A percentile compares a stretch with the other conserved stretches of the same genome.
phyloP scores from a whole-genome alignment of 2,329 filamentous ascomycete genomes.

The Penicillium polonicum region DNA sequence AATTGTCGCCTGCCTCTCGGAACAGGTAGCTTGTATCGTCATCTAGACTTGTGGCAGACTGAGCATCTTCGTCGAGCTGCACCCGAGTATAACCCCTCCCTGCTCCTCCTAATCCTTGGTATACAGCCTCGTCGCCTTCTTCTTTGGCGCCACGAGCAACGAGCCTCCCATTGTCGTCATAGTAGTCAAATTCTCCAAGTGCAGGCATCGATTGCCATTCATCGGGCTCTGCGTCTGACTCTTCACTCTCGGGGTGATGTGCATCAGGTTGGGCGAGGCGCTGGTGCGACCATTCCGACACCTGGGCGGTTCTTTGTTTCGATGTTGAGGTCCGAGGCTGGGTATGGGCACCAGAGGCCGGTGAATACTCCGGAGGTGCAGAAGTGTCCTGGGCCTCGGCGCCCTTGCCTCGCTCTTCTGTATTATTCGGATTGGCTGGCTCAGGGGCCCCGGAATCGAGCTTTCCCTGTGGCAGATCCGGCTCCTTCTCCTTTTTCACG shows the following conservation, averaged over 20 bases:
- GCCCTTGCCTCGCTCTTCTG: slow-evolving; percentile 5
- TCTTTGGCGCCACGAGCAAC: slow-evolving; percentile 76
- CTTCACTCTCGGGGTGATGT: slow-evolving; percentile 42
- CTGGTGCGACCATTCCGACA: slow-evolving; percentile 92
- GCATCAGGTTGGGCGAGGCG: slow-evolving; percentile 58
- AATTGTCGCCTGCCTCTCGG: slow-evolving; percentile 67
- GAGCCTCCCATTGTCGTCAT: slow-evolving; percentile 87
- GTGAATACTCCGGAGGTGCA: slow-evolving; percentile 10
- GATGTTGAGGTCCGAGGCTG: slow-evolving; percentile 18
- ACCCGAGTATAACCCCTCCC: slow-evolving; percentile 95
- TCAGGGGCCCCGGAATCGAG: background rate
- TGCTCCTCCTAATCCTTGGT: slow-evolving; percentile 78
- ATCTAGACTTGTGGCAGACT: slow-evolving; percentile 93
- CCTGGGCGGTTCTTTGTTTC: slow-evolving; percentile 31
- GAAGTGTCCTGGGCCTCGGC: slow-evolving; percentile 3
- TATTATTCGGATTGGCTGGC: background rate
- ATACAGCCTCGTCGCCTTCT: slow-evolving; percentile 68
- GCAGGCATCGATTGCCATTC: slow-evolving; percentile 94
- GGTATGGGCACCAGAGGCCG: slow-evolving; percentile 1
- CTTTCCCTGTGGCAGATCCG: background rate
- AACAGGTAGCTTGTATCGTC: slow-evolving; percentile 97
- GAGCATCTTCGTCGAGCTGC: slow-evolving; percentile 89
- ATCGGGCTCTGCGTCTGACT: slow-evolving; percentile 59
- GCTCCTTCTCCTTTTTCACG: background rate
- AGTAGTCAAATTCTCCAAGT: slow-evolving; percentile 88